A percentile compares a stretch with the other conserved stretches of the same genome.
Conservation (phyloP, 139 green algal genomes). For the Chlamydomonas sphaeroides region DNA sequence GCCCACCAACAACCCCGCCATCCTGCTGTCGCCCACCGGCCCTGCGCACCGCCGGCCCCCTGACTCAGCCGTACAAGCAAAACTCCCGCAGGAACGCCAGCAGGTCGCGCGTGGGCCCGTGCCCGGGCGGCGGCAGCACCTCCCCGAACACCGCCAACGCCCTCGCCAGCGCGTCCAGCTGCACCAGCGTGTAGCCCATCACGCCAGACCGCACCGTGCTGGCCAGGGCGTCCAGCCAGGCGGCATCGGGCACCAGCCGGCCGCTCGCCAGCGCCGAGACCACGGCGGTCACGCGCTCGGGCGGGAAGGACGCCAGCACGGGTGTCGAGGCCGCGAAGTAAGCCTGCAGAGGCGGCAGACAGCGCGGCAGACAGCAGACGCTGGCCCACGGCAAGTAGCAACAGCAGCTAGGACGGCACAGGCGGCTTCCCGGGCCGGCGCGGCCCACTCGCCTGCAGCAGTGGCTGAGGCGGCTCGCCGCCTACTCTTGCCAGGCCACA, state of each 20-base stretch:
- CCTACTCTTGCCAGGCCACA: conserved; percentile 4
- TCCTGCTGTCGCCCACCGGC: too few species aligned
- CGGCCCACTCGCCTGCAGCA: conserved; percentile 20
- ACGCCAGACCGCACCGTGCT: conserved; percentile 9
- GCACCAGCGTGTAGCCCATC: conserved; percentile 32
- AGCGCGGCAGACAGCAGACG: too few species aligned
- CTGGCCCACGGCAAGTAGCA: too few species aligned
- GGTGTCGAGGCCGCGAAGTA: conserved; percentile 5
- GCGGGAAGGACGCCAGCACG: background rate
- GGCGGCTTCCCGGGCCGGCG: too few species aligned
- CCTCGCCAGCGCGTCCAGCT: conserved; percentile 28
- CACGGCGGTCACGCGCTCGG: background rate
- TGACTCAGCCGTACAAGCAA: conserved; percentile 29
- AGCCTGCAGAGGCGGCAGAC: background rate
- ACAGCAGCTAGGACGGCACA: too few species aligned
- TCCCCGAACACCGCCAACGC: conserved; percentile 23
- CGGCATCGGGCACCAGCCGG: background rate
- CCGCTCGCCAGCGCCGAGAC: conserved; percentile 19
- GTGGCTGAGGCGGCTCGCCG: background rate
- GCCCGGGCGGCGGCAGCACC: conserved; percentile 5
- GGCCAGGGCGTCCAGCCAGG: conserved; percentile 18
- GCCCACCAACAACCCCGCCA: too few species aligned
- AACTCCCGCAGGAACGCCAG: conserved; percentile 36
- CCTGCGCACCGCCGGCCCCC: background rate
- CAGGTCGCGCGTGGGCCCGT: conserved; percentile 3